Percentiles rank a stretch among this genome's conserved stretches.
Conservation (phyloP, 2,329 filamentous ascomycete genomes). For the Zarea fungicola region DNA sequence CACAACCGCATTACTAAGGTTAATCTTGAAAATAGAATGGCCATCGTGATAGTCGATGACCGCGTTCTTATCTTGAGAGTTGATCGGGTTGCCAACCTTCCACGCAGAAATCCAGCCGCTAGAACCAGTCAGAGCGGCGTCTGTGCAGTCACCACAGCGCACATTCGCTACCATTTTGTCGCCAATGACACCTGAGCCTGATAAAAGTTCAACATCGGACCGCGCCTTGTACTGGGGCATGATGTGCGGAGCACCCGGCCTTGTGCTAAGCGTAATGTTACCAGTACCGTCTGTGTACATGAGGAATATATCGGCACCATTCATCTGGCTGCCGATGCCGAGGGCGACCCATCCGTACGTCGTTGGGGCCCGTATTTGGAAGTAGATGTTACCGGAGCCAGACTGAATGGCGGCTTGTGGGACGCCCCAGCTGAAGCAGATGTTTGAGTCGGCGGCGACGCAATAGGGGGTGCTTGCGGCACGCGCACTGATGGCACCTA, state of each 20-base stretch:
- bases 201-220: slow-evolving; percentile 47
- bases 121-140: slow-evolving; percentile 36
- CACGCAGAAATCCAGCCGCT: slow-evolving; percentile 52
- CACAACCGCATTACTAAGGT: slow-evolving; percentile 44
- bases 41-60: slow-evolving; percentile 43
- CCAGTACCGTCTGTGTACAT: slow-evolving; percentile 53
- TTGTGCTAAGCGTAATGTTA: slow-evolving; percentile 58
- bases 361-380: slow-evolving; percentile 52
- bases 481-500: slow-evolving; percentile 13
- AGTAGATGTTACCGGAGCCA: slow-evolving; percentile 52
- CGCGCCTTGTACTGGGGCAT: slow-evolving; percentile 42
- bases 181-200: slow-evolving; percentile 50
- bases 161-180: slow-evolving; percentile 57
- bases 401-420: slow-evolving; percentile 43
- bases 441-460: slow-evolving; percentile 28
- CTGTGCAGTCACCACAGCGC: slow-evolving; percentile 46
- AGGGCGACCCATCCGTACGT: slow-evolving; percentile 53
- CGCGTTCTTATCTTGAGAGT: slow-evolving; percentile 35
- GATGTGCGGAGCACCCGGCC: slow-evolving; percentile 41
- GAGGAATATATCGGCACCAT: slow-evolving; percentile 55
- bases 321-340: slow-evolving; percentile 52
- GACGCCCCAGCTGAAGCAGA: slow-evolving; percentile 54
- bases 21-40: slow-evolving; percentile 38
- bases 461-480: slow-evolving; percentile 34
- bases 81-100: slow-evolving; percentile 41